Base-by-base conservation (phyloP, 805 yeast genomes). In the Sugiyamaella marilandica region DNA sequence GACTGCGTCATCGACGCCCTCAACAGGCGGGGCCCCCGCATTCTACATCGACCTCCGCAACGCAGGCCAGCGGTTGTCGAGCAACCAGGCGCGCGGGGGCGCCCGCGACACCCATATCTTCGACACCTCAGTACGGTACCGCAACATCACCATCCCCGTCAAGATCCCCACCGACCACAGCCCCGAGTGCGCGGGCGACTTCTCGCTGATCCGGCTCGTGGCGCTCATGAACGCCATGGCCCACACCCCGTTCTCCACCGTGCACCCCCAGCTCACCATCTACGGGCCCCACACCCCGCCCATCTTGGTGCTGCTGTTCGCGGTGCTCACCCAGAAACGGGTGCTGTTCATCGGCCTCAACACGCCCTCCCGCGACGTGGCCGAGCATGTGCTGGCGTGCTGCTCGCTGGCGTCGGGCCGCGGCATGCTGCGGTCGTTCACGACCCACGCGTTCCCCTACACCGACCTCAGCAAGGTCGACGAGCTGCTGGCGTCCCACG, bases 211-310 rank as follows among this genome's bases (percentile, higher is more conserved):
- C 33, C 46, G 55, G 44, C 57, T 62, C 14, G 53, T 63, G 18
- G 41, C 79, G n/a, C 64, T 63, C 47, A 41, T 61, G 35, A 45
- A 56, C 19, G 43, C 56, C 47, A 59, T 67, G 55, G 19, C 55
- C 51, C 59, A 55, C 31, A 50, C 46, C 11, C 16, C 13, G 4
- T 59, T 61, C 50, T 50, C 54, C 14, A 43, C 65, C 43, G 65
- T 70, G 50, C 72, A 75, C 56, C 73, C 76, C 43, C 81, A 80
- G 47, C 65, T 80, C 47, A 76, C 82, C 1, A 74, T 77, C 10
- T 78, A 78, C 62, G 84, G 84, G 0, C 62, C 74, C 14, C 72
- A 71, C 36, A 80, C 85, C 0, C 84, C 83, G 0, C 76, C 83
- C 1, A 71, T 80, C 2, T 71, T 79, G 29, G 70, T 78, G 1